A percentile compares a stretch with the other conserved stretches of the same genome.
Evolutionary conservation across 148 eudicot genomes (phyloP).

Genomic region (Talinum fruticosum): DNA sequence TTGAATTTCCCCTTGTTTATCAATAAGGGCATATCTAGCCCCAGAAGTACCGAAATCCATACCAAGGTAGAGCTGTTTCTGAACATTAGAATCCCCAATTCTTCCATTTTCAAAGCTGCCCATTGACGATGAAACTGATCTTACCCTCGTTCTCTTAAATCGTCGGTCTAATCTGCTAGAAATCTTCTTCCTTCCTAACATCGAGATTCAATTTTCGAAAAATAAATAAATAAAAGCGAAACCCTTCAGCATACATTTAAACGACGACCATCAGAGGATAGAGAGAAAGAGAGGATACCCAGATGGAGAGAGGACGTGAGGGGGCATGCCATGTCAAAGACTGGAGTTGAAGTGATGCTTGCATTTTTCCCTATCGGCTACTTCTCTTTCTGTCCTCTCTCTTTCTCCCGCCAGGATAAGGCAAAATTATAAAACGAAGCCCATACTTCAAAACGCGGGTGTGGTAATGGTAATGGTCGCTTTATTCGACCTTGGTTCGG

Average conservation of each 20-base stretch:
- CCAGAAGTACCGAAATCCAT: constrained; percentile 98
- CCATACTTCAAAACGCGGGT: too few relatives aligned
- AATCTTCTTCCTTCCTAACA: constrained; percentile 21
- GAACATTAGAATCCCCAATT: constrained; percentile 15
- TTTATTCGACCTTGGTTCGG: too few relatives aligned
- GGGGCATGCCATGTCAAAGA: background rate
- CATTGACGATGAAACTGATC: constrained; percentile 12
- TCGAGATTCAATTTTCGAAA: background rate
- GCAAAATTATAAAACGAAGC: background rate
- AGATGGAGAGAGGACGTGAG: background rate
- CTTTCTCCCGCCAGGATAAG: constrained; percentile 27
- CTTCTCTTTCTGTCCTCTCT: background rate
- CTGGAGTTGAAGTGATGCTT: constrained; percentile 20
- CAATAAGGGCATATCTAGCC: constrained; percentile 84
- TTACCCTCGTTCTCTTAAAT: background rate
- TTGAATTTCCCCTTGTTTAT: constrained; percentile 47
- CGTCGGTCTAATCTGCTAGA: background rate
- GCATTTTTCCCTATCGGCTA: constrained; percentile 5
- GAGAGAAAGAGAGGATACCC: background rate
- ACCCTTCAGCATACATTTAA: background rate
- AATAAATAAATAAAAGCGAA: background rate
- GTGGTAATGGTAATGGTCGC: too few relatives aligned
- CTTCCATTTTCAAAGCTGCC: background rate
- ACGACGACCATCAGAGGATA: background rate
- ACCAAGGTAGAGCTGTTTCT: constrained; percentile 65